Evolutionary conservation across 768 basidiomycete genomes (phyloP).

Genomic region (Mycena metata): DNA sequence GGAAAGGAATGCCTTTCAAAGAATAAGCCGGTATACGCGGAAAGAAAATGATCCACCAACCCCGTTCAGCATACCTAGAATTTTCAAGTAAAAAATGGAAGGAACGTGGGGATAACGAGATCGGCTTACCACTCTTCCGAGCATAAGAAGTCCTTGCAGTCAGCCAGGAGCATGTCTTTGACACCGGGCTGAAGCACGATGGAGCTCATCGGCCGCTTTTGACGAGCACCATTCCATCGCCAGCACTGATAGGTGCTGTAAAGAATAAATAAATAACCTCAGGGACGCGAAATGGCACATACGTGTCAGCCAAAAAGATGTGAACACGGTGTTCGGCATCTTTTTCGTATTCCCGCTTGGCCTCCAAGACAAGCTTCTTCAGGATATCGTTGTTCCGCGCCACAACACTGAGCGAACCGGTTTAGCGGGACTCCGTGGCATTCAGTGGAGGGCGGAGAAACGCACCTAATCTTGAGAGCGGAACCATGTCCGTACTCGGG

Average conservation of each 20-base stretch:
- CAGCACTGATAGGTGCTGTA: slow-evolving; percentile 79
- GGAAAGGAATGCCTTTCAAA: slow-evolving; percentile 83
- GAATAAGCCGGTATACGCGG: slow-evolving; percentile 26
- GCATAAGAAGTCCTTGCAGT: slow-evolving; percentile 87
- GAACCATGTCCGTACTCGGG: slow-evolving; percentile 82
- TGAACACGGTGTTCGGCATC: slow-evolving; percentile 93
- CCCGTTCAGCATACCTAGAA: slow-evolving; percentile 90
- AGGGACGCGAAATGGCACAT: slow-evolving; percentile 52
- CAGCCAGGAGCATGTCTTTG: slow-evolving; percentile 90
- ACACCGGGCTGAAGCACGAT: slow-evolving; percentile 92
- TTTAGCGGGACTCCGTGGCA: slow-evolving; percentile 33
- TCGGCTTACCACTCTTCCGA: slow-evolving; percentile 85
- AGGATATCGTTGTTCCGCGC: slow-evolving; percentile 90
- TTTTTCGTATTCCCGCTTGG: slow-evolving; percentile 91
- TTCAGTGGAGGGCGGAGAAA: slow-evolving; percentile 29
- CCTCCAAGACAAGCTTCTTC: slow-evolving; percentile 88
- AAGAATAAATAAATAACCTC: slow-evolving; percentile 29
- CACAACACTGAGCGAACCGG: slow-evolving; percentile 71
- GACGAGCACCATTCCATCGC: slow-evolving; percentile 91
- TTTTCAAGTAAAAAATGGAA: slow-evolving; percentile 38
- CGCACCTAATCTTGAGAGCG: slow-evolving; percentile 84
- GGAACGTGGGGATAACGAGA: slow-evolving; percentile 33
- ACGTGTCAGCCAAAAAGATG: slow-evolving; percentile 92
- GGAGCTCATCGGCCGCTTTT: slow-evolving; percentile 93
- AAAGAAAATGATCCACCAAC: slow-evolving; percentile 55